Base-by-base conservation (phyloP, 2,329 filamentous ascomycete species). In the Fusarium coicis region DNA sequence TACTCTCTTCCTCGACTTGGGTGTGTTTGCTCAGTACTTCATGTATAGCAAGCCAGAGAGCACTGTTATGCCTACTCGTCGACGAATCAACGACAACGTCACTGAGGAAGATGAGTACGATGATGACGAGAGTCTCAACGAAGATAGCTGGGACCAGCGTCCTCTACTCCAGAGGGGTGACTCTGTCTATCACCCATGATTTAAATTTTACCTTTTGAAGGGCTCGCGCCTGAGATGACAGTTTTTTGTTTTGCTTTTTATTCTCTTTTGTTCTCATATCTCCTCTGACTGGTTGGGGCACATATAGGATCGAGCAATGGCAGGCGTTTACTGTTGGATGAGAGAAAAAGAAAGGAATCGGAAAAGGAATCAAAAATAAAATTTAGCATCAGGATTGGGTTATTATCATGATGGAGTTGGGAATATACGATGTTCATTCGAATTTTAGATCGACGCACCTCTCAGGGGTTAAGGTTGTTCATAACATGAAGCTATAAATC, bases 21-120 rank as follows among this genome's bases (percentile, higher is more conserved):
- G 88, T 34, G 96, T 98, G 7, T 98, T 98, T 82, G 89, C 90
- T 16, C 96, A 98, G 82, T 98, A 97, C 80, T 98, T 97, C 80
- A 81, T 97, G 79, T 98, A 98, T 81, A 88, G 86, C 73, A 84
- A 83, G 63, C 82, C 84, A 5, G 85, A 85, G 7, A 81, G 83
- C 10, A 77, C 80, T 1, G 23, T 28, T 15, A 28, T 37, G 14
- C 49, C 60, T 21, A 40, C 54, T 23, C 72, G 68, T 34, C 72
- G 34, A 53, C 55, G 72, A 30, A 46, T 66, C 37, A 62, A 34
- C 15, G 57, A 55, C n/a, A 56, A 62, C 15, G 49, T 66, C 7
- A 72, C 77, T 10, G 76, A 79, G 40, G 77, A 71, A 10, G 66
- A 64, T 7, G 79, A 82, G 21, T 80, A 82, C 12, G 77, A 79